Percentiles rank a stretch among this genome's conserved stretches.
phyloP scores from a whole-genome alignment of 495 filamentous ascomycete species.

The Penicillium roqueforti region DNA sequence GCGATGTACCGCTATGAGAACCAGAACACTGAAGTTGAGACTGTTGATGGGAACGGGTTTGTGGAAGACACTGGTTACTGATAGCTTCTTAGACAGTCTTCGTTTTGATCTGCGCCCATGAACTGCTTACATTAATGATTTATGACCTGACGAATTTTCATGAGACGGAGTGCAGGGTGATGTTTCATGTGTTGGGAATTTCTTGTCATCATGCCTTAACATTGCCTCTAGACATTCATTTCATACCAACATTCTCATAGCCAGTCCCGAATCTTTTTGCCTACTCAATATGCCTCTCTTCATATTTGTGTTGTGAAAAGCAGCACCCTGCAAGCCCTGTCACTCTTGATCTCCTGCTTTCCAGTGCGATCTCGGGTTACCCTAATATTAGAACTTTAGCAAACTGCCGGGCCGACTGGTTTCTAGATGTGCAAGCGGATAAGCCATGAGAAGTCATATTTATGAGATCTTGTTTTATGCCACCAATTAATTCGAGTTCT shows the following conservation, averaged over 20 bases:
- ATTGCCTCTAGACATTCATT: background rate
- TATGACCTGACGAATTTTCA: slow-evolving; percentile 8
- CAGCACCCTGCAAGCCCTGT: no score
- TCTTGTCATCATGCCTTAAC: background rate
- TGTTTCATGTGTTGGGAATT: background rate
- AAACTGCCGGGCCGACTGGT: no score
- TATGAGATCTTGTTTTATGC: background rate
- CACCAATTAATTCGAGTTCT: background rate
- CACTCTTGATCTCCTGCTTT: no score
- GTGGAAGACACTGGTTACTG: background rate
- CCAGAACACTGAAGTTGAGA: slow-evolving; percentile 25
- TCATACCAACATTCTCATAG: background rate
- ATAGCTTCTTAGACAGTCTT: background rate
- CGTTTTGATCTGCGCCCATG: background rate
- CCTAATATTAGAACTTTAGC: no score
- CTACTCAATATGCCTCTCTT: no score
- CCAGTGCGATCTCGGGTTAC: no score
- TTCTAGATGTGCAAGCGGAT: no score
- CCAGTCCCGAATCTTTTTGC: background rate
- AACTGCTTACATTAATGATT: slow-evolving; percentile 11
- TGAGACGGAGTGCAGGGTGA: background rate
- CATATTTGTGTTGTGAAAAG: no score
- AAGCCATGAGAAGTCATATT: background rate
- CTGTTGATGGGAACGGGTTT: slow-evolving; percentile 18
- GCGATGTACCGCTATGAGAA: slow-evolving; percentile 44